Base-by-base conservation (phyloP, 2,329 filamentous ascomycete genomes). In the Monosporascus cannonballus region DNA sequence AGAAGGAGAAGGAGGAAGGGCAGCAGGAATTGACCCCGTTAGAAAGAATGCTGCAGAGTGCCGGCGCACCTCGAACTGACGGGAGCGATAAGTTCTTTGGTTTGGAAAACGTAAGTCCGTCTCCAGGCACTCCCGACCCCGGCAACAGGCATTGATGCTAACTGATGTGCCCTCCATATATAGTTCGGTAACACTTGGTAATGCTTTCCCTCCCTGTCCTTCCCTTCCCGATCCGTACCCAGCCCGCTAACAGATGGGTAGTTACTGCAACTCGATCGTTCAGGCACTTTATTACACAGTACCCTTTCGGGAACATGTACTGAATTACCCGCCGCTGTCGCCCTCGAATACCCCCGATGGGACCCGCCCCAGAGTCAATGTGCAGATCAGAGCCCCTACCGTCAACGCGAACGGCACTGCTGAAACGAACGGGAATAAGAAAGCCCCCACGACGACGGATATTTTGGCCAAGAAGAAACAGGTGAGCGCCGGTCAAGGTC, bases 111-210 rank as follows among this genome's bases (percentile, higher is more conserved):
- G 93, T 97, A 79, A 73, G 58, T 56, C 51, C 22, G 37, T 46
- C 55, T 49, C 46, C 52, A 46, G 6, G 20, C 39, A 18, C 49
- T n/a, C 44, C 44, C 48, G 5, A n/a, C 14, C 22, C n/a, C 5
- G 22, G 3, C 24, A 1, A 4, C 42, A 22, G 24, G 22, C 22
- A 3, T 27, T 4, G 39, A 50, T 59, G 62, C 76, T 78, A 64
- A 78, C 68, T 45, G 48, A 6, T 52, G 54, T 50, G 42, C n/a
- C 25, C 14, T 24, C n/a, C 53, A 47, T 58, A 47, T 58, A 50
- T 71, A 96, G 91, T 96, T 96, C 75, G 93, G 93, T 67, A 97
- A 96, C 68, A 97, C 93, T 69, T 97, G 93, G 92, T 96, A 87
- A 51, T 47, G 9, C 41, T 17, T 75, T 61, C 39, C 37, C 44